Percentiles rank a stretch among this genome's conserved stretches.
These are phyloP conservation scores for Moesziomyces sp. DNA, from an alignment of 1,284 basidiomycete species.

Conservation along the genomic window DNA sequence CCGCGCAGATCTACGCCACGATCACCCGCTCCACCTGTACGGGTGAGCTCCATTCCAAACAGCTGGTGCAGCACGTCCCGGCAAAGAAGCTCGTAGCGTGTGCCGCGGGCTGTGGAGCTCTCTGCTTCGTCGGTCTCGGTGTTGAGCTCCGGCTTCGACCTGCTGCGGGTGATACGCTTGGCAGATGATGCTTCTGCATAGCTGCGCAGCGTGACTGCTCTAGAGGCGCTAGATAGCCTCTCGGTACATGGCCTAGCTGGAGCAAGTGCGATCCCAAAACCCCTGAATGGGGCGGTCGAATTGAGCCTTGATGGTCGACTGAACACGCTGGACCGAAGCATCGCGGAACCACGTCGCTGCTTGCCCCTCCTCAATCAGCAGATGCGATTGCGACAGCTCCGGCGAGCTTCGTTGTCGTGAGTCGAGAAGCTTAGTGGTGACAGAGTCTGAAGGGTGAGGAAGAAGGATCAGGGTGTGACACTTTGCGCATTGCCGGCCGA, in stretches of 20 bases:
- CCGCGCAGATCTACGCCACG: conserved; percentile 88
- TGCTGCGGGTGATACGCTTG: background rate
- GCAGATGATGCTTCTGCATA: background rate
- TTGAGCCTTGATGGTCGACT: too few species aligned
- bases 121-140: conserved; percentile 3
- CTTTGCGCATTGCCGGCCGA: conserved; percentile 12
- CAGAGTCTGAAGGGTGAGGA: too few species aligned
- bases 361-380: too few species aligned
- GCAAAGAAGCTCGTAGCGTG: conserved; percentile 80
- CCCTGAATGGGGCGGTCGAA: too few species aligned
- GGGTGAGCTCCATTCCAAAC: conserved; percentile 79
- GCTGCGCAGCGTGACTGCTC: background rate
- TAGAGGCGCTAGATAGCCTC: too few species aligned
- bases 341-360: too few species aligned
- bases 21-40: conserved; percentile 82
- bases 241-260: too few species aligned
- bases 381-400: too few species aligned
- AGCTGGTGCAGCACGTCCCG: conserved; percentile 74
- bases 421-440: too few species aligned
- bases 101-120: conserved; percentile 74
- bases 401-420: background rate
- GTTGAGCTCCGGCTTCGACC: background rate
- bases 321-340: too few species aligned
- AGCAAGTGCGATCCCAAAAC: too few species aligned
- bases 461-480: too few species aligned